Base-by-base conservation (phyloP, 768 basidiomycete species). In the Guyanaporus albipodus region DNA sequence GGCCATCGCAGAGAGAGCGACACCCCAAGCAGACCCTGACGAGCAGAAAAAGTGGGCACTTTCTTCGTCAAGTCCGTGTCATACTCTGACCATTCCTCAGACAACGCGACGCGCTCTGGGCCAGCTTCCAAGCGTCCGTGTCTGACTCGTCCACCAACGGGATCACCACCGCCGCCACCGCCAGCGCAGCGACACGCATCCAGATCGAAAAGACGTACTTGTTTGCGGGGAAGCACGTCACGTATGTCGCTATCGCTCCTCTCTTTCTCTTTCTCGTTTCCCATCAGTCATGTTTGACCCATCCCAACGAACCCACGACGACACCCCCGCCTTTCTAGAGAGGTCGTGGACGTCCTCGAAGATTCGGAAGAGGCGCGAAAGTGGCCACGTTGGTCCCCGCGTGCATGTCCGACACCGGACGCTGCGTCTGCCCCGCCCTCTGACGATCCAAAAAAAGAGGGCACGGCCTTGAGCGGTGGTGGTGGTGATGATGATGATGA, bases 201-300 rank as follows among this genome's bases (percentile, higher is more conserved):
- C 85, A 82, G 65, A 70, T 93, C 38, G 76, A 82, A 62, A 86
- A 81, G 59, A 75, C 71, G 28, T 86, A 82, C 62, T 62, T 78
- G 27, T 93, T 86, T 57, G 90, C 88, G 1, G 91, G 90, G 19
- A 82, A 91, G 49, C 77, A 83, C 26, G 72, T 85, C 37, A 68
- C 74, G 91, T 91, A 63, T 58, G 22, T 12, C 2, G 5, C 15
- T 2, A 8, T 8, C 11, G 7, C 15, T n/a, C 9, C 26, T 42
- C 37, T 42, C n/a, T 33, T 21, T 6, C 26, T 15, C 12, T 23
- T 37, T 15, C 29, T 31, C 29, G 8, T 15, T 14, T n/a, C 31
- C 31, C n/a, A 8, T 17, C 15, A n/a, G n/a, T n/a, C 31, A 18
- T 11, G 21, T 29, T 9, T 9, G 4, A n/a, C n/a, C n/a, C n/a